Percentiles rank a stretch among this genome's conserved stretches.
Conservation (phyloP, 768 basidiomycete species). For the Suillus weaverae region DNA sequence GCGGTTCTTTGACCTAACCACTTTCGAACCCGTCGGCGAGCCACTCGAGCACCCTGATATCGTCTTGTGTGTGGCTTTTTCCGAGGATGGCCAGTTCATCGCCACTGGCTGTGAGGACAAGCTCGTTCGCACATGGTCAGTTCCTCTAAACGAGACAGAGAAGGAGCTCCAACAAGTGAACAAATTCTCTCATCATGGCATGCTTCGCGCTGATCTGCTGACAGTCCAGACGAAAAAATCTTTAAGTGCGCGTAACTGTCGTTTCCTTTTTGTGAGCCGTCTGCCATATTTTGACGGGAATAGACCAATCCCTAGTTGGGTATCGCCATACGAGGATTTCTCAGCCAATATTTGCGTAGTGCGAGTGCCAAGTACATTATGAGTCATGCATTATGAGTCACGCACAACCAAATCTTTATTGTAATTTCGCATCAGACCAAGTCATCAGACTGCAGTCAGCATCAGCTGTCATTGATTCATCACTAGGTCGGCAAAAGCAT, state of each 20-base stretch:
- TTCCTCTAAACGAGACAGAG: not conserved
- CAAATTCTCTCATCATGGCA: not conserved
- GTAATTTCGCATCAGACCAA: no score
- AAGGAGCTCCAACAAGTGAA: not conserved
- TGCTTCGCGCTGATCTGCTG: not conserved
- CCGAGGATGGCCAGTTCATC: not conserved
- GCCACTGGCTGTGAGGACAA: not conserved
- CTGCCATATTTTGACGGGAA: no score
- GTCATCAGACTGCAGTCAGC: no score
- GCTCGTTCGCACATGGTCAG: not conserved
- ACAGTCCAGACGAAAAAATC: not conserved
- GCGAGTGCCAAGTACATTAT: not conserved
- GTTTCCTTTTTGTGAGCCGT: no score
- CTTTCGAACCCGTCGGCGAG: not conserved
- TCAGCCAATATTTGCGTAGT: no score
- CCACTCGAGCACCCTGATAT: not conserved
- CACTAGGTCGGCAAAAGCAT: not conserved
- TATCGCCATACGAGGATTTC: not conserved
- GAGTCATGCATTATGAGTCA: not conserved
- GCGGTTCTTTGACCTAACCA: not conserved
- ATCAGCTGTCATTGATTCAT: not conserved
- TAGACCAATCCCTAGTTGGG: no score
- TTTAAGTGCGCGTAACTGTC: no score
- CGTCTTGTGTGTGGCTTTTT: fast-evolving
- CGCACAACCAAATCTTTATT: not conserved